Conservation (phyloP, 1,139 yeast genomes). For the Geotrichum australiense region DNA sequence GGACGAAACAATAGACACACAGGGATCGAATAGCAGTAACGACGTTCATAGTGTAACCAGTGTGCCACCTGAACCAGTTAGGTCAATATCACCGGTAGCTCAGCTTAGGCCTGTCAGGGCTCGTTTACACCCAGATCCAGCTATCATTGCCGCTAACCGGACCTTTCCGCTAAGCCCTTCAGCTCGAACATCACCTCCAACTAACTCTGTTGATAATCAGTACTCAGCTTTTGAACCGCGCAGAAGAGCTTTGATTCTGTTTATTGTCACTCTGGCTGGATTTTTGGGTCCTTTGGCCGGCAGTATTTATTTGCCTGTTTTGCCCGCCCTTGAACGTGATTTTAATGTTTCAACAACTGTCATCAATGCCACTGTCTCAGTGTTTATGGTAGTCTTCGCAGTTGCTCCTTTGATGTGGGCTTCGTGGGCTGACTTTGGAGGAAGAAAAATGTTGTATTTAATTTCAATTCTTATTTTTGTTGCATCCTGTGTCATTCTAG, state of each 20-base stretch:
- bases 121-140: too few relatives aligned
- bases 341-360: constrained; percentile 41
- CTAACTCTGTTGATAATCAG: too few relatives aligned
- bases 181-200: too few relatives aligned
- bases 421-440: constrained; percentile 50
- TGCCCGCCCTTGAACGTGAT: constrained; percentile 42
- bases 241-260: constrained; percentile 31
- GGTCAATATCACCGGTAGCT: too few relatives aligned
- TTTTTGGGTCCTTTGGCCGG: constrained; percentile 56
- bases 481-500: constrained; percentile 44
- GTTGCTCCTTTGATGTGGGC: constrained; percentile 53
- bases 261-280: constrained; percentile 44
- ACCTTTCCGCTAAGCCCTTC: too few relatives aligned
- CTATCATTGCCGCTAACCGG: too few relatives aligned
- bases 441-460: constrained; percentile 46
- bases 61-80: too few relatives aligned
- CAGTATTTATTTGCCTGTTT: constrained; percentile 51
- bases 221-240: constrained; percentile 14
- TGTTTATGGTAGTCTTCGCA: constrained; percentile 51
- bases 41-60: too few relatives aligned
- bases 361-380: constrained; percentile 54
- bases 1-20: too few relatives aligned
- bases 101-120: too few relatives aligned
- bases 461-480: constrained; percentile 41
- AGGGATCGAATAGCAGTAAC: too few relatives aligned